Evolutionary conservation across 768 basidiomycete species (phyloP), one percentile per base, ranked within the genome.

Genomic region (Lyophyllum semitale): DNA sequence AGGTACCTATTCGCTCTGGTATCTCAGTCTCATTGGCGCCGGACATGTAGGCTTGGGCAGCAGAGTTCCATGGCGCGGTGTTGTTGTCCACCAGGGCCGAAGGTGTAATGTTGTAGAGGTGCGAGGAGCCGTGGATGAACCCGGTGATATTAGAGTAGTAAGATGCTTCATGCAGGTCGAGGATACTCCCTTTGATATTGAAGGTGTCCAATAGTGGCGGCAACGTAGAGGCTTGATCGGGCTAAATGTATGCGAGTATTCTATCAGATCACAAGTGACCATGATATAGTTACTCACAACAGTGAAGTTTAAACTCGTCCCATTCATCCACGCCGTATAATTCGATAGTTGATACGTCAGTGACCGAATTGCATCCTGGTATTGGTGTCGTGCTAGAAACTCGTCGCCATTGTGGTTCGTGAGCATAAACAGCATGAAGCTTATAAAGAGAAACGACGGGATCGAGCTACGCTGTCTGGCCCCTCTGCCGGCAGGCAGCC

Each of bases 101-200:
- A 18, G 74, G 71, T 2, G 89, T 82, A 40, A 92, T 82, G 64
- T 93, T 93, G 63, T 84, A 76, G 62, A 83, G 82, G 35, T 73
- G 72, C 13, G 83, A 68, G 41, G 82, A 72, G 3, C 89, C 89
- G 51, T 84, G 85, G 54, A 90, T 78, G 66, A 89, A 92, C 7
- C 91, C 92, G 15, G 91, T 91, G 41, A 89, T 77, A 65, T 94
- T 94, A 4, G 75, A 68, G 60, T 85, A 89, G 65, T 91, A 93
- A 0, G 90, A 87, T 20, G 73, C 74, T 32, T 62, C 52, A 18
- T 62, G 56, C 4, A 81, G 76, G 58, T 84, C 77, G 4, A 87
- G 67, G 33, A 64, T 62, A 4, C 66, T 69, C 5, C 79, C 80
- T 46, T 73, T 66, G 1, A 82, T 69, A 35, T 82, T 61, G 55